Percentiles rank a stretch among this genome's conserved stretches.
These are phyloP conservation scores for Quercus rubra DNA, from an alignment of 306 rosid genomes.

Conservation along the genomic window DNA sequence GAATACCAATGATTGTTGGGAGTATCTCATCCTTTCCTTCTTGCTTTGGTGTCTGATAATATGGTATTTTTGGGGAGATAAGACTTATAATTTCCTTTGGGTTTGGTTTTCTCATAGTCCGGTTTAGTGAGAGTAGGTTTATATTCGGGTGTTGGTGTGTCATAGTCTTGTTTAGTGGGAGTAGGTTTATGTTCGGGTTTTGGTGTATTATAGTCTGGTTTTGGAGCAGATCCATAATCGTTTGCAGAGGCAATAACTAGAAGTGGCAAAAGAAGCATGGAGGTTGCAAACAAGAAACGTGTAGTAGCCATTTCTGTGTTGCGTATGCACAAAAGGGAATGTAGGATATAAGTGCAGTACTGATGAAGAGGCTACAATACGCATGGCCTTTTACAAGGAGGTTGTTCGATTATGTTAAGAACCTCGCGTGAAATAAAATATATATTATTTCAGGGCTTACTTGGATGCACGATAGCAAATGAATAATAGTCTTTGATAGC, in stretches of 20 bases:
- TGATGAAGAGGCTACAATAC: neutral
- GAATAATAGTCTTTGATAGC: neutral
- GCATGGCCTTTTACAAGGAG: neutral
- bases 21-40: neutral
- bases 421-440: neutral
- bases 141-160: neutral
- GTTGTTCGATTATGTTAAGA: neutral
- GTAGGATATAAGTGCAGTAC: neutral
- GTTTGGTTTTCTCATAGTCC: neutral
- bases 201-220: neutral
- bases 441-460: neutral
- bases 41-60: neutral
- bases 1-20: constrained; percentile 30
- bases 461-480: constrained; percentile 24
- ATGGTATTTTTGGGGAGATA: neutral
- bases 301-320: constrained; percentile 8
- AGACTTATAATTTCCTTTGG: neutral
- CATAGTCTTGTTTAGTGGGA: neutral
- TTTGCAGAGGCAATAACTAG: neutral
- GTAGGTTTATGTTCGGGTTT: neutral
- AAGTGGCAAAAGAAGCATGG: constrained; percentile 9
- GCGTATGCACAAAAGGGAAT: neutral
- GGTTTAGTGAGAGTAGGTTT: neutral
- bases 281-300: neutral
- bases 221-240: neutral